Evolutionary conservation across 768 basidiomycete species (phyloP), one percentile per base, ranked within the genome.

Genomic region (Chalciporus piperatus): DNA sequence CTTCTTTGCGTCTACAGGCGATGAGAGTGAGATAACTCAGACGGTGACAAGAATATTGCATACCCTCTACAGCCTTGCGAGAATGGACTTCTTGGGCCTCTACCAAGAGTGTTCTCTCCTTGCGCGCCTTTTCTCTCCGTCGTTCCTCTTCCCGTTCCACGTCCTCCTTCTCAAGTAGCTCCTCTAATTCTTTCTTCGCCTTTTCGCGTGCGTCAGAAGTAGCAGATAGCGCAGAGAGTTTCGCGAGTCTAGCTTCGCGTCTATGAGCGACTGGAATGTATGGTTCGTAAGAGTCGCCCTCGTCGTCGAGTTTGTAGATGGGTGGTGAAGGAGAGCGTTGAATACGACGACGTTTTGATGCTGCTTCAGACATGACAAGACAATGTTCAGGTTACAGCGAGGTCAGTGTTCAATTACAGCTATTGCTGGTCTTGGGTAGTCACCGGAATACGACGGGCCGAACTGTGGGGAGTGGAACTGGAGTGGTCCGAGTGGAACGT

Each of bases 81-180:
- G 79, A 78, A 63, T 96, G 92, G 28, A 98, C 95, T 64, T 98
- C 96, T 70, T 98, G 93, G 1, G 97, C 97, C 67, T 97, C 94
- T 62, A 93, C 69, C 45, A 99, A 72, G 43, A 99, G 71, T 0
- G 94, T 97, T 59, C 92, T 74, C 72, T 95, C 92, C 67, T 84
- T 87, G 54, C 95, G 72, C 17, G 83, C 80, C 61, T 79, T 84
- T 66, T 96, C 92, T 58, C 80, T 80, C 30, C 76, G 75, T 47
- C 74, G 68, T 64, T 95, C 90, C 61, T 92, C 89, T 59, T 93
- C 92, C 44, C 83, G 80, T 54, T 89, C 85, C 35, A 77, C 84
- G 62, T 90, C 90, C 62, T 86, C 83, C 33, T 75, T 76, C 62
- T 78, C 78, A 28, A 78, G 74, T 56, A 79, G 65, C 33, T 87